Evolutionary conservation across 768 basidiomycete genomes (phyloP).

Genomic region (Macrolepiota fuliginosa): DNA sequence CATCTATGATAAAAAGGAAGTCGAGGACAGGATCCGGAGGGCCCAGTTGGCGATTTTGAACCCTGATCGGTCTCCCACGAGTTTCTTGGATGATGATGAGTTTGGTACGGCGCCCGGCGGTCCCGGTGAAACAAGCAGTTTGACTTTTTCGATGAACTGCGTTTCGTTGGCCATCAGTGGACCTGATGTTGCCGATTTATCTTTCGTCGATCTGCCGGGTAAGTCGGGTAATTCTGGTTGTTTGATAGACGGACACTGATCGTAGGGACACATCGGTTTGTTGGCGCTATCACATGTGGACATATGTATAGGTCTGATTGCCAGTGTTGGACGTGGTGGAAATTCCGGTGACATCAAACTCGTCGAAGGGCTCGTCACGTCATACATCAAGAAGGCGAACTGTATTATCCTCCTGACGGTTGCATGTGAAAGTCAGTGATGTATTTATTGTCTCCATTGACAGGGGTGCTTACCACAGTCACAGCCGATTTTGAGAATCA

Average conservation of each 20-base stretch:
- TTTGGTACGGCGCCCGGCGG: slow-evolving; percentile 6
- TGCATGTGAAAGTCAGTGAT: slow-evolving; percentile 60
- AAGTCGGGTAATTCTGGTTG: background rate
- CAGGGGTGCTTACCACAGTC: background rate
- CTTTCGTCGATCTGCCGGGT: slow-evolving; percentile 66
- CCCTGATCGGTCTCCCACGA: slow-evolving; percentile 32
- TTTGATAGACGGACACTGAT: background rate
- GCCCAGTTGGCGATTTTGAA: slow-evolving; percentile 69
- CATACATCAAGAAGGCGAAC: slow-evolving; percentile 60
- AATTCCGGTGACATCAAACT: slow-evolving; percentile 57
- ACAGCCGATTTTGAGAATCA: slow-evolving; percentile 82
- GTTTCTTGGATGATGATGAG: slow-evolving; percentile 39
- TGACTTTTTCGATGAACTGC: slow-evolving; percentile 53
- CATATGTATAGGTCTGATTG: slow-evolving; percentile 48
- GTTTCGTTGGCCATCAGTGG: slow-evolving; percentile 61
- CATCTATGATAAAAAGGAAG: slow-evolving; percentile 49
- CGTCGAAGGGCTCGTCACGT: slow-evolving; percentile 52
- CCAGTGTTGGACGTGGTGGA: slow-evolving; percentile 46
- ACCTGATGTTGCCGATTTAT: slow-evolving; percentile 57
- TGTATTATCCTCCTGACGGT: slow-evolving; percentile 62
- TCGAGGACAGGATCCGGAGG: slow-evolving; percentile 65
- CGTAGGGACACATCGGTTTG: background rate
- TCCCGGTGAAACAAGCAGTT: background rate
- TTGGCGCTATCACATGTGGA: background rate
- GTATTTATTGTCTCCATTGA: background rate